phyloP scores from a whole-genome alignment of 352 stramenopile species.

The Pythium guiyangense region DNA sequence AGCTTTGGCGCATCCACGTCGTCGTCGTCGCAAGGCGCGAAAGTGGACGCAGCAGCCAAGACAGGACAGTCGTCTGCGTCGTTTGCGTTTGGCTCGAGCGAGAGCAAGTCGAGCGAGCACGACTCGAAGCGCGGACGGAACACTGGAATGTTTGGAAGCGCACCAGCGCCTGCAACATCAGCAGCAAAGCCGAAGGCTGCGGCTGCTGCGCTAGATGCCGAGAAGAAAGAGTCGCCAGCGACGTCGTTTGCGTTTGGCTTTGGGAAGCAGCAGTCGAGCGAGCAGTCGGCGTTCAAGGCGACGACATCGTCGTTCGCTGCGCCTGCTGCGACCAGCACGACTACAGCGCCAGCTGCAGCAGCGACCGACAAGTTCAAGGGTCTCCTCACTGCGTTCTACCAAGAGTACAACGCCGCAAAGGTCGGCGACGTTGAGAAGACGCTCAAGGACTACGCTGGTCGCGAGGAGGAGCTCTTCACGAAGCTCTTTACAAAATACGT shows the following conservation, averaged over 20 bases:
- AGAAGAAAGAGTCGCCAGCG: constrained; percentile 8
- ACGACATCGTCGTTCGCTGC: not conserved
- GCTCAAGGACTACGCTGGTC: constrained; percentile 44
- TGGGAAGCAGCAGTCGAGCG: constrained; percentile 1
- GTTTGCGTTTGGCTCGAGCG: constrained; percentile 10
- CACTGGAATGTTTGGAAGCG: constrained; percentile 3
- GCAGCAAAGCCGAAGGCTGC: constrained; percentile 10
- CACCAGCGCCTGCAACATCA: not conserved
- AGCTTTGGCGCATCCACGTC: constrained; percentile 2
- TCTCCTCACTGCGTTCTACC: constrained; percentile 58
- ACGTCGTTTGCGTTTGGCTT: constrained; percentile 25
- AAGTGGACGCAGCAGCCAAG: not conserved
- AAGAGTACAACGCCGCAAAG: constrained; percentile 55
- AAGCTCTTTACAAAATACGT: constrained; percentile 62
- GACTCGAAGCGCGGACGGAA: constrained; percentile 2
- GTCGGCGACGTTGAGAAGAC: constrained; percentile 44
- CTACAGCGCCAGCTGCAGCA: constrained; percentile 2
- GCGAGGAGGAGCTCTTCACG: constrained; percentile 56
- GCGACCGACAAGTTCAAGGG: constrained; percentile 33
- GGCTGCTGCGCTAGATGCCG: not conserved
- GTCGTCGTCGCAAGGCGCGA: not conserved
- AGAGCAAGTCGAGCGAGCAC: constrained; percentile 6
- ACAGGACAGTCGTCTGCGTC: constrained; percentile 1
- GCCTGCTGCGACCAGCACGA: constrained; percentile 1
- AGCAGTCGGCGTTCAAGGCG: not conserved